Conservation (phyloP, 495 filamentous ascomycete species). For the Hypoxylon fragiforme region DNA sequence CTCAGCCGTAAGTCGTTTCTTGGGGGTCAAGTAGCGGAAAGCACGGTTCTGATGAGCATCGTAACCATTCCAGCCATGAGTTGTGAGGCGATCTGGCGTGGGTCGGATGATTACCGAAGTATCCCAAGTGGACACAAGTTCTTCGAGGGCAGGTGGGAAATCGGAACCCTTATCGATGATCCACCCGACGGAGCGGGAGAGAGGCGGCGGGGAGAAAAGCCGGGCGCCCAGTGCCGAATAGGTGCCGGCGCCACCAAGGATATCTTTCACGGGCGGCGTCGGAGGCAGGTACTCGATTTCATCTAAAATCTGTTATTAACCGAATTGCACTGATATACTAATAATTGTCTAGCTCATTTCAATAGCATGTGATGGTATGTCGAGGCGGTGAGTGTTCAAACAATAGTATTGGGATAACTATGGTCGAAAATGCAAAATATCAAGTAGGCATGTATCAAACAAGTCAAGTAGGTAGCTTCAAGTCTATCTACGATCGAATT, state of each 20-base stretch:
- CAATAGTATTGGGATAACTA: no score
- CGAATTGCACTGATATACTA: no score
- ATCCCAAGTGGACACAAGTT: constrained; percentile 68
- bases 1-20: constrained; percentile 66
- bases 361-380: no score
- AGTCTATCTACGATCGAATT: neutral
- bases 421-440: no score
- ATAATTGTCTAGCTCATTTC: no score
- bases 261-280: constrained; percentile 63
- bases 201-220: constrained; percentile 70
- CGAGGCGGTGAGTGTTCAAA: no score
- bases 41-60: constrained; percentile 57
- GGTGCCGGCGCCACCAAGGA: constrained; percentile 84
- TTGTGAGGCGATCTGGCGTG: constrained; percentile 71
- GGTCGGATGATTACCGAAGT: constrained; percentile 71
- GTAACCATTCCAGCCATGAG: constrained; percentile 91
- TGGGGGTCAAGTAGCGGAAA: constrained; percentile 88
- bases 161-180: constrained; percentile 88
- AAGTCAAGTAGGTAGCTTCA: no score
- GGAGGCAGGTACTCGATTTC: constrained; percentile 80
- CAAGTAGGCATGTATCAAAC: no score
- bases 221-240: constrained; percentile 88
- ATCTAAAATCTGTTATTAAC: constrained; percentile 58
- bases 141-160: constrained; percentile 69
- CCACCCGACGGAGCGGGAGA: constrained; percentile 71